Evolutionary conservation across 768 basidiomycete genomes (phyloP).

Genomic region (Ephemerocybe angulata): DNA sequence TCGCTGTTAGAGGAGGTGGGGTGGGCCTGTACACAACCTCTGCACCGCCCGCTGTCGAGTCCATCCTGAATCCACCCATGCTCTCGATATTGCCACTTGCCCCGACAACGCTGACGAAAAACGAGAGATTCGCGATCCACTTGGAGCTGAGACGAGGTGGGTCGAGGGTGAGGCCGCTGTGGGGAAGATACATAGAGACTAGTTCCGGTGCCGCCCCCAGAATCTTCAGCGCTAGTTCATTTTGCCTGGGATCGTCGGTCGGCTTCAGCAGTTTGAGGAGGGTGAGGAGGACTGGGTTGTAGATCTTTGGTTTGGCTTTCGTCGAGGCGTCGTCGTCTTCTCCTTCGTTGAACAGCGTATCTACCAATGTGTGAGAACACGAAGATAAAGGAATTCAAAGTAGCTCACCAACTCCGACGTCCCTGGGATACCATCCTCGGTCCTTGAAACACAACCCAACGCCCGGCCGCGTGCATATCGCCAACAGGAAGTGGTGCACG

Average conservation of each 20-base stretch:
- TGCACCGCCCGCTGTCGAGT: conserved; percentile 20
- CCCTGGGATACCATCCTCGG: conserved; percentile 86
- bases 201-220: conserved; percentile 84
- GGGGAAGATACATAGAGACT: conserved; percentile 65
- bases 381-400: no score
- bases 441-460: conserved; percentile 85
- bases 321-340: conserved; percentile 22
- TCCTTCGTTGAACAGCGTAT: conserved; percentile 25
- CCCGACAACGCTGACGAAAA: conserved; percentile 75
- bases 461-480: conserved; percentile 78
- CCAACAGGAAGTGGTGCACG: conserved; percentile 83
- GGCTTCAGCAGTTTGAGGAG: conserved; percentile 73
- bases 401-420: conserved; percentile 42
- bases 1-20: conserved; percentile 67
- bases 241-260: conserved; percentile 85
- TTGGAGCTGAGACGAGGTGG: conserved; percentile 76
- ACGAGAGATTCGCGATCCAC: conserved; percentile 88
- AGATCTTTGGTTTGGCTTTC: conserved; percentile 41
- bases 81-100: not conserved
- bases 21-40: conserved; percentile 56
- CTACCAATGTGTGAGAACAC: not conserved
- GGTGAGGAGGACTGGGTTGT: conserved; percentile 82
- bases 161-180: conserved; percentile 68
- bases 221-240: conserved; percentile 79
- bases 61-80: conserved; percentile 40